Conservation (phyloP, 768 basidiomycete species). For the Boletellus ananas region DNA sequence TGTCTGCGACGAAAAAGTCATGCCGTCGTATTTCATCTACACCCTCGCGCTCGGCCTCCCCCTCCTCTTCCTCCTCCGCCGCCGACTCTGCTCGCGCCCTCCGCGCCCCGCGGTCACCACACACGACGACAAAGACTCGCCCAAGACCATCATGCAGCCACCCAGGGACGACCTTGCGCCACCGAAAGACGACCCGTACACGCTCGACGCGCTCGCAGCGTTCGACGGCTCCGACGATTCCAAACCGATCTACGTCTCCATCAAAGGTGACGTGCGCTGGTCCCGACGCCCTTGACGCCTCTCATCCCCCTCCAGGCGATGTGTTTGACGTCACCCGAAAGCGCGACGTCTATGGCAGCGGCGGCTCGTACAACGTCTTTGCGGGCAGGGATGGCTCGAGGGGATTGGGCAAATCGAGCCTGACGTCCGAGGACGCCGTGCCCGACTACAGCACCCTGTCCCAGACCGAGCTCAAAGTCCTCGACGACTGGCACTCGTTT, state of each 20-base stretch:
- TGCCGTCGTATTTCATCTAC: conserved; percentile 27
- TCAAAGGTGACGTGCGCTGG: conserved; percentile 70
- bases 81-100: conserved; percentile 1
- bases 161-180: conserved; percentile 55
- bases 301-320: conserved; percentile 47
- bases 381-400: conserved; percentile 92
- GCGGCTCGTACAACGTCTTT: conserved; percentile 77
- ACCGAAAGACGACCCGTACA: conserved; percentile 78
- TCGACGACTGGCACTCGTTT: conserved; percentile 88
- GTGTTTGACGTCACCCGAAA: conserved; percentile 90
- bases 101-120: conserved; percentile 7
- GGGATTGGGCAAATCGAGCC: conserved; percentile 85
- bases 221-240: conserved; percentile 65
- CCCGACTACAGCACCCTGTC: conserved; percentile 78
- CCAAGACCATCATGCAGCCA: conserved; percentile 71
- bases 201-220: conserved; percentile 58
- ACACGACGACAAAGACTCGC: conserved; percentile 26
- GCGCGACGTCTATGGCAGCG: conserved; percentile 83
- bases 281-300: conserved; percentile 2
- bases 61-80: conserved; percentile 25
- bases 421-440: conserved; percentile 82
- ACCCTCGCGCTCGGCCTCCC: conserved; percentile 32
- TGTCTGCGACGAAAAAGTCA: conserved; percentile 2
- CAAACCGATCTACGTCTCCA: conserved; percentile 85
- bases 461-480: conserved; percentile 68